These are phyloP conservation scores for Fusarium sp. DNA, from an alignment of 2,329 filamentous ascomycete genomes.

Conservation along the genomic window DNA sequence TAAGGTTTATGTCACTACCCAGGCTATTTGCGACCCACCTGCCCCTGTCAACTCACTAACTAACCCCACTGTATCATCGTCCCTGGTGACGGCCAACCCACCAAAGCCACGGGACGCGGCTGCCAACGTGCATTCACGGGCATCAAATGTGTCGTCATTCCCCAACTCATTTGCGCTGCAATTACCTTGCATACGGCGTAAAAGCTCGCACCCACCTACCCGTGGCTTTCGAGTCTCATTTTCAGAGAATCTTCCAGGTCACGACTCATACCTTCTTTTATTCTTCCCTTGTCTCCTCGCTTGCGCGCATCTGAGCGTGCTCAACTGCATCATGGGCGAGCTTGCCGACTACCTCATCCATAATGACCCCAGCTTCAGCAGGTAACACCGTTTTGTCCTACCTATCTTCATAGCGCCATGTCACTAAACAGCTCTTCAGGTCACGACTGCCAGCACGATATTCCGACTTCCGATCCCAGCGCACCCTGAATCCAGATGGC, in stretches of 20 bases:
- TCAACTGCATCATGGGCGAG: slow-evolving; percentile 68
- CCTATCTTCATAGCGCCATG: not conserved
- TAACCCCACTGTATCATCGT: slow-evolving; percentile 15
- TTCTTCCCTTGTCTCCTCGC: not conserved
- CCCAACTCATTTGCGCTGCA: slow-evolving; percentile 8
- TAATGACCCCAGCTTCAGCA: slow-evolving; percentile 74
- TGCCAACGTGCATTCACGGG: slow-evolving; percentile 17
- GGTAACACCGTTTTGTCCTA: slow-evolving; percentile 54
- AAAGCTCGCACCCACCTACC: not conserved
- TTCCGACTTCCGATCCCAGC: slow-evolving; percentile 85
- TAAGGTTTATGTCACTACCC: too few relatives aligned
- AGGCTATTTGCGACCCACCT: too few relatives aligned
- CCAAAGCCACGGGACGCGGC: slow-evolving; percentile 9
- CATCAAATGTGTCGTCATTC: slow-evolving; percentile 41
- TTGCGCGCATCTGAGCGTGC: slow-evolving; percentile 2
- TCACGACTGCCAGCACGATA: slow-evolving; percentile 88
- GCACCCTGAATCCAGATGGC: slow-evolving; percentile 85
- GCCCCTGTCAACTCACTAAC: not conserved
- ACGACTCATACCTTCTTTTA: not conserved
- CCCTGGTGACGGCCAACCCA: slow-evolving; percentile 21
- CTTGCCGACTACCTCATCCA: slow-evolving; percentile 76
- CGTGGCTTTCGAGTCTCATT: not conserved
- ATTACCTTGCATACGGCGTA: not conserved
- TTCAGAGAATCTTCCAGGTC: not conserved
- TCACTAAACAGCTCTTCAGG: slow-evolving; percentile 59